Base-by-base conservation (phyloP, 805 yeast genomes). In the Kazachstania africana region DNA sequence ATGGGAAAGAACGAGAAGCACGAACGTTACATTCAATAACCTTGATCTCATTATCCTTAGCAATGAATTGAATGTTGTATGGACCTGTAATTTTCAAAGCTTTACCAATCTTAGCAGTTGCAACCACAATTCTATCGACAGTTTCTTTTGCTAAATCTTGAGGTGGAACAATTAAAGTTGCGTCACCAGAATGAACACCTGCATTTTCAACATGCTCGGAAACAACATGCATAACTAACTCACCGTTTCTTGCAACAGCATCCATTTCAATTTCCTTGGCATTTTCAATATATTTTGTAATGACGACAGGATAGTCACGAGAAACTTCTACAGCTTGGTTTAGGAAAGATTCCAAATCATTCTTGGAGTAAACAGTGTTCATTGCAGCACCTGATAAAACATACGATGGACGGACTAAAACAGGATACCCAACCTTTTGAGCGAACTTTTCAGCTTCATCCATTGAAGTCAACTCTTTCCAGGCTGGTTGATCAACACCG, bases 111-210 rank as follows among this genome's bases (percentile, higher is more conserved):
- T 87, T 88, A 38, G 94, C 94, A 31, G 98, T 85, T 27, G 95
- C 95, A 44, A 73, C 91, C 31, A 83, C 95, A 51, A 91, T 84
- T 61, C 96, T 72, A 41, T 70, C 64, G 33, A 88, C 94, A 28
- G 95, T 84, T 63, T 83, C 95, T 37, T 84, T 82, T 43, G 79
- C 88, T 48, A 91, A 70, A 54, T 83, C 94, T 65, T 88, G 96
- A 31, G 96, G 95, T 34, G 98, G 98, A 36, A 88, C 93, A 57
- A 88, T 81, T 52, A 88, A 65, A 29, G 97, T 91, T 39, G 98
- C 98, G 62, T 88, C 98, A 69, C 98, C 98, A 32, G 97, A 88
- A 62, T 88, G 98, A 27, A 88, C 95, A 72, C 98, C 98, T 17
- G 98, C 98, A 55, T 88, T 88, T 65, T 88, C 98, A 44, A 91